Percentiles rank a stretch among this genome's conserved stretches.
phyloP scores from a whole-genome alignment of 208 protist genomes.

The Wallacemonas sp. region DNA sequence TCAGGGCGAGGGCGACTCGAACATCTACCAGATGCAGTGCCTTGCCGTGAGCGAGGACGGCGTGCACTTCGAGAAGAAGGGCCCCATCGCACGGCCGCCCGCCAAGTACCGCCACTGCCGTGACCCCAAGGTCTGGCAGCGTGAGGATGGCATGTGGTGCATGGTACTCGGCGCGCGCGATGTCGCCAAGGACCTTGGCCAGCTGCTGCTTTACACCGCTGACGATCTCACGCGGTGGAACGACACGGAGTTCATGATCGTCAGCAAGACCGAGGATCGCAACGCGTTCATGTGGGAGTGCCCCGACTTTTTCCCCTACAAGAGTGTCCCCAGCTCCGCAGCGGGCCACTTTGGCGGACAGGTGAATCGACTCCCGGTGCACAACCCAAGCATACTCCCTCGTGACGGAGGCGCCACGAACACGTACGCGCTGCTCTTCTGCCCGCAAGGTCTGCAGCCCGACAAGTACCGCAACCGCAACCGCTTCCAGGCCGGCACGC shows the following conservation, averaged over 20 bases:
- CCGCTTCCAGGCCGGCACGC: constrained; percentile 45
- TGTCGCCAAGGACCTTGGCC: constrained; percentile 30
- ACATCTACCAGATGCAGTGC: constrained; percentile 55
- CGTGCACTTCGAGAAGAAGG: constrained; percentile 39
- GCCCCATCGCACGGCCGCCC: constrained; percentile 27
- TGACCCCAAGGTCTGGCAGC: constrained; percentile 44
- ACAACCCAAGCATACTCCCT: too few relatives aligned
- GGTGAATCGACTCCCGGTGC: too few relatives aligned
- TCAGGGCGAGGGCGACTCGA: constrained; percentile 12
- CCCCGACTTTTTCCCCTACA: constrained; percentile 36
- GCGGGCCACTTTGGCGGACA: too few relatives aligned
- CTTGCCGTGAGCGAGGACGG: constrained; percentile 51
- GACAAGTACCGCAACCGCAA: constrained; percentile 35
- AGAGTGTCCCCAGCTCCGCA: not conserved
- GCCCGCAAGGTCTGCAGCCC: constrained; percentile 34
- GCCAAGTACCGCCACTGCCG: constrained; percentile 40
- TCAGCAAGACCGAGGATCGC: constrained; percentile 29
- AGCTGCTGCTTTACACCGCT: constrained; percentile 38
- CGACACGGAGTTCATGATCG: constrained; percentile 29
- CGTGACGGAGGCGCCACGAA: not conserved
- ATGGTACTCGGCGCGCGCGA: constrained; percentile 49
- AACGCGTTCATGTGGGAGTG: constrained; percentile 68
- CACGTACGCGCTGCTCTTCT: constrained; percentile 33
- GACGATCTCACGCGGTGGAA: constrained; percentile 34
- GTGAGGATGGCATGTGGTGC: constrained; percentile 35